Conservation (phyloP, 768 basidiomycete genomes). For the Panaeolus papilionaceus region DNA sequence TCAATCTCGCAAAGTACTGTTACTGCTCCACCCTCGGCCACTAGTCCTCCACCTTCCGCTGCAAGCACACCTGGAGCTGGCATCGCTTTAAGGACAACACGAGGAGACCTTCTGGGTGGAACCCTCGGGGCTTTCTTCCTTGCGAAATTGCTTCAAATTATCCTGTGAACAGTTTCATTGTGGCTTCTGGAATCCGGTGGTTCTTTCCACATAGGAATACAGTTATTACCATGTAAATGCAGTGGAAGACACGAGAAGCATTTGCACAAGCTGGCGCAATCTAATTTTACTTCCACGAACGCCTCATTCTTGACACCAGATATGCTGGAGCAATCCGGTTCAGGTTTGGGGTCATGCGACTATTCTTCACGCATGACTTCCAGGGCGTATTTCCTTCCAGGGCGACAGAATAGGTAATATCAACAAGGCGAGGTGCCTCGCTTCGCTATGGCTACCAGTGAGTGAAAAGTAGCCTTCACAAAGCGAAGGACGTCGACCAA, state of each 20-base stretch:
- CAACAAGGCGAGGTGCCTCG: no score
- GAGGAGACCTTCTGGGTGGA: background rate
- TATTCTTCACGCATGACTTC: no score
- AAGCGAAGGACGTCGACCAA: no score
- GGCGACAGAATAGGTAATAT: no score
- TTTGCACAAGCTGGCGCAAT: background rate
- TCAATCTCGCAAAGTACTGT: background rate
- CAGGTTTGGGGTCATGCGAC: no score
- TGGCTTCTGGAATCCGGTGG: background rate
- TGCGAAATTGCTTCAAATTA: slow-evolving; percentile 4
- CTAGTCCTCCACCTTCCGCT: background rate
- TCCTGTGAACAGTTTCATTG: background rate
- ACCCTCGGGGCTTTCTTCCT: background rate
- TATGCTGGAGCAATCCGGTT: background rate
- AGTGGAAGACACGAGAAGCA: background rate
- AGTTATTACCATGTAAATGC: background rate
- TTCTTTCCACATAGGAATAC: background rate
- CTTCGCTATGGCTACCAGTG: no score
- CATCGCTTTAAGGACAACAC: background rate
- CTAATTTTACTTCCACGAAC: background rate
- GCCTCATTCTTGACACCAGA: background rate
- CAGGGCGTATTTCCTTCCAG: no score
- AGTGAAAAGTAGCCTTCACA: no score
- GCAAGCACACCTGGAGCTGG: slow-evolving; percentile 1
- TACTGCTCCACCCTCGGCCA: background rate